Evolutionary conservation across 2,329 filamentous ascomycete species (phyloP), one percentile per base, ranked within the genome.

Genomic region (Podosphaera xanthii): DNA sequence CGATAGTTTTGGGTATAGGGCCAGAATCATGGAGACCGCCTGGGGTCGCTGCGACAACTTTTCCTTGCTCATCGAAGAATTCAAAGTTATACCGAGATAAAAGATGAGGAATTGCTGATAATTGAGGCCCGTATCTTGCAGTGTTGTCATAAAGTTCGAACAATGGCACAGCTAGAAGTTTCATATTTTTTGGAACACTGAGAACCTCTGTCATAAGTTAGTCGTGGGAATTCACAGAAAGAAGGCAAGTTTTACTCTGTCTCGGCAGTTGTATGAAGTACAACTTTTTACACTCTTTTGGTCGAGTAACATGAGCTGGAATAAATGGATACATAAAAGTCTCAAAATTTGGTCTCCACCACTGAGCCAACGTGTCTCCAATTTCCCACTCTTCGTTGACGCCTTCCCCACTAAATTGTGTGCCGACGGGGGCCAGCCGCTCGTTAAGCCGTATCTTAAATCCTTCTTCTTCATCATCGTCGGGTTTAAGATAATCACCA

Each of bases 291-390:
- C 91, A 95, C 75, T 98, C 92, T 76, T 98, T 98, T 6, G 92
- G 92, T 58, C 92, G 78, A 22, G 91, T 96, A 62, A 96, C 88
- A 73, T 98, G 92, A 22, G 90, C 88, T 6, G 92, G 92, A 60
- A 97, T 84, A 72, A 96, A 98, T 0, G 92, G 92, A 71, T 98
- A 98, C 89, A 98, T 96, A 77, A 97, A 97, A 1, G 92, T 97
- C 76, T 98, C 92, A 70, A 97, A 96, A 75, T 97, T 98, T 59
- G 92, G 92, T 60, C 92, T 79, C 89, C 91, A 98, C 92, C 92
- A 98, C 74, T 96, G 90, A 59, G 92, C 91, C 60, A 98, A 77
- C 56, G 90, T 95, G 70, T 97, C 92, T 66, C 87, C 88, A 65
- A 98, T 82, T 70, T 94, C 80, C 92, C 92, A 98, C 69, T 95